phyloP scores from a whole-genome alignment of 768 basidiomycete species.

The Trametes elegans region DNA sequence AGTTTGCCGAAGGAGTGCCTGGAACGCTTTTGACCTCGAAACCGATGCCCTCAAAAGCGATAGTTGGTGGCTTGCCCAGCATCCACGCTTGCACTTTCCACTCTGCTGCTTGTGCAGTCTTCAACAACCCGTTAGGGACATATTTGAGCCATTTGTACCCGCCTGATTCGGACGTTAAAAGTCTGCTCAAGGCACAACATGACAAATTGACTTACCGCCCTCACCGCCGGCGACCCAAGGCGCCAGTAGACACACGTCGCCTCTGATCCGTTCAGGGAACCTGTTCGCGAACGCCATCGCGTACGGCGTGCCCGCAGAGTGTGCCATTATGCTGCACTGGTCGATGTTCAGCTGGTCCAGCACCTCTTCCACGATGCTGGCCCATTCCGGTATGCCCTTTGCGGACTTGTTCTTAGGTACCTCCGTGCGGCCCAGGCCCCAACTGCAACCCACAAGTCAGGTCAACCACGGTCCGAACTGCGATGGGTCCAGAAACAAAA shows the following conservation, averaged over 20 bases:
- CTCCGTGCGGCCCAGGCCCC: conserved; percentile 91
- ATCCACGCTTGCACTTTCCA: conserved; percentile 98
- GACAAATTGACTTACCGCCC: conserved; percentile 63
- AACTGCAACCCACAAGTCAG: too few species aligned
- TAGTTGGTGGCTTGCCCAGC: conserved; percentile 90
- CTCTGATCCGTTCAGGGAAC: conserved; percentile 70
- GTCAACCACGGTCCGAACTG: too few species aligned
- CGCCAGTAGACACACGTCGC: conserved; percentile 84
- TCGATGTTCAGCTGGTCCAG: conserved; percentile 76
- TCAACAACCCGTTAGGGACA: conserved; percentile 88
- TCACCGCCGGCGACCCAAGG: conserved; percentile 97
- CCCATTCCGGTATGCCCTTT: conserved; percentile 88
- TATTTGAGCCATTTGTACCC: conserved; percentile 98
- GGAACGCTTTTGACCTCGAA: conserved; percentile 48
- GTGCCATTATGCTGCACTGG: conserved; percentile 88
- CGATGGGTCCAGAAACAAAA: conserved; percentile 1
- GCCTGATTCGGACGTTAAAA: conserved; percentile 37
- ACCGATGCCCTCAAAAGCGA: conserved; percentile 84
- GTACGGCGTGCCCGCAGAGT: conserved; percentile 94
- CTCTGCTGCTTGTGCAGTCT: conserved; percentile 94
- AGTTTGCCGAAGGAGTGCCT: conserved; percentile 10
- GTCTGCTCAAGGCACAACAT: not conserved
- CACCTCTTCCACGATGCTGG: conserved; percentile 85
- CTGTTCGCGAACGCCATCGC: conserved; percentile 85
- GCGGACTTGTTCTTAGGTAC: conserved; percentile 59